phyloP scores from a whole-genome alignment of 306 rosid species.

The Hippophae rhamnoides region DNA sequence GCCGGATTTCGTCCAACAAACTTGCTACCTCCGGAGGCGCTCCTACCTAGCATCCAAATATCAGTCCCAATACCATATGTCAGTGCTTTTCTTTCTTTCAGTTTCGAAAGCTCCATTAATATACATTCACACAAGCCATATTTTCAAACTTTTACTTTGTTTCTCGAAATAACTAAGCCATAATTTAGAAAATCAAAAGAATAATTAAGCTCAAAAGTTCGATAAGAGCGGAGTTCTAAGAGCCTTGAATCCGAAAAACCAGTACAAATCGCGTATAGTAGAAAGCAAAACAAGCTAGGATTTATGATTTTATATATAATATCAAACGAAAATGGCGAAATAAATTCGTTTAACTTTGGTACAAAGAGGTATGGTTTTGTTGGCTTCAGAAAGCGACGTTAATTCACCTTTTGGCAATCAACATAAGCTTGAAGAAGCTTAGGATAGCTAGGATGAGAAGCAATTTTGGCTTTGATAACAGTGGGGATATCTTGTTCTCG shows the following conservation, averaged over 20 bases:
- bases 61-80: not conserved
- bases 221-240: too few species aligned
- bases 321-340: too few species aligned
- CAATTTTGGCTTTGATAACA: slow-evolving; percentile 74
- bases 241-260: too few species aligned
- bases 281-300: too few species aligned
- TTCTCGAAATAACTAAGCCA: too few species aligned
- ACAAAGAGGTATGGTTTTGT: not conserved
- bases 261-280: too few species aligned
- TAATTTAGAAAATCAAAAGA: too few species aligned
- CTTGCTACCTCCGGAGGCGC: slow-evolving; percentile 86
- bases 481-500: slow-evolving; percentile 38
- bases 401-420: slow-evolving; percentile 84
- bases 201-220: too few species aligned
- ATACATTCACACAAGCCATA: not conserved
- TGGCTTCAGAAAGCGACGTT: not conserved
- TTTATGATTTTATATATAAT: too few species aligned
- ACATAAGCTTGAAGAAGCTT: slow-evolving; percentile 83
- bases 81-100: not conserved
- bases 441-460: slow-evolving; percentile 79
- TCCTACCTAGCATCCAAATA: slow-evolving; percentile 47
- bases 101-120: not conserved
- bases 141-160: too few species aligned
- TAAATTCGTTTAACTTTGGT: too few species aligned
- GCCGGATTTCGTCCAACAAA: slow-evolving; percentile 70